Evolutionary conservation across 2,329 filamentous ascomycete species (phyloP).

Genomic region (Trichoderma koningii): DNA sequence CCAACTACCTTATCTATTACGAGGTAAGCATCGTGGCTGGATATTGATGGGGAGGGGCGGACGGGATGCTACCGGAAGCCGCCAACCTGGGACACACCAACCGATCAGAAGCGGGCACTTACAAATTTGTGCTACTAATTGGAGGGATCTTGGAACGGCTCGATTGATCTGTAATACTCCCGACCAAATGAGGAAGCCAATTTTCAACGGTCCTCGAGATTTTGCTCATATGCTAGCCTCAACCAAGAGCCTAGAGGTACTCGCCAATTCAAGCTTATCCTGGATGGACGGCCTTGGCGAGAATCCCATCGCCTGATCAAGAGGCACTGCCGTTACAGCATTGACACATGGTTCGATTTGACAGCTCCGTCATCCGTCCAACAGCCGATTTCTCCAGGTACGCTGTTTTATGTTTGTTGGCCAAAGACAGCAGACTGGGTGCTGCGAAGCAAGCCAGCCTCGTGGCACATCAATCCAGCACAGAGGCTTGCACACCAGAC

Average conservation of each 20-base stretch:
- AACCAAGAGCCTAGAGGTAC: not conserved
- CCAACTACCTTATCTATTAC: no score
- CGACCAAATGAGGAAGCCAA: not conserved
- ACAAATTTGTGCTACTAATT: not conserved
- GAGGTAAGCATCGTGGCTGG: no score
- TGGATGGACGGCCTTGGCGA: not conserved
- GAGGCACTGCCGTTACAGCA: not conserved
- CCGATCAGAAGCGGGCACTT: not conserved
- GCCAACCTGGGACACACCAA: slow-evolving; percentile 6
- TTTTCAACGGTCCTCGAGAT: not conserved
- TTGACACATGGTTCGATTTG: slow-evolving; percentile 3
- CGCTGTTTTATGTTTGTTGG: not conserved
- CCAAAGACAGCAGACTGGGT: not conserved
- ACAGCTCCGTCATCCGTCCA: slow-evolving; percentile 5
- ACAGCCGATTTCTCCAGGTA: slow-evolving; percentile 11
- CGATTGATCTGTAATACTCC: not conserved
- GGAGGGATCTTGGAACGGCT: not conserved
- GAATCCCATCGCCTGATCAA: not conserved
- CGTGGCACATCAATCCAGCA: not conserved
- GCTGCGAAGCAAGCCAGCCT: not conserved
- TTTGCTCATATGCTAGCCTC: not conserved
- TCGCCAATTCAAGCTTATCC: not conserved
- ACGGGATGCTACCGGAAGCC: not conserved
- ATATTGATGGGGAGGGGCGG: not conserved
- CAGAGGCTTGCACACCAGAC: not conserved